Base-by-base conservation (phyloP, 1,284 basidiomycete genomes). In the Cutaneotrichosporon cyanovorans region DNA sequence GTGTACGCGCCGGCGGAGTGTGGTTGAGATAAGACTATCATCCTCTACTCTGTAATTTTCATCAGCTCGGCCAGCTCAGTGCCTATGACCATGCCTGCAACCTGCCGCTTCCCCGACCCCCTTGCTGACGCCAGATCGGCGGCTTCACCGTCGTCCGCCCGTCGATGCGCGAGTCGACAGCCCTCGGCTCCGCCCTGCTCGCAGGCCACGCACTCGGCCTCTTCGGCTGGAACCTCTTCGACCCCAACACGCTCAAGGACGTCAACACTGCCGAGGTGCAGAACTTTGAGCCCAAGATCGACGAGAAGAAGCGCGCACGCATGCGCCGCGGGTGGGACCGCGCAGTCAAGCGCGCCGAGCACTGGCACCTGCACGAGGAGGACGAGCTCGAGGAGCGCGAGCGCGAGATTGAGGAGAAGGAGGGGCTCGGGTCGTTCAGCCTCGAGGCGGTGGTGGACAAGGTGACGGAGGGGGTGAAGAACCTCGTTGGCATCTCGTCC, bases 151-250 rank as follows among this genome's bases (percentile, higher is more conserved):
- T 98, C 48, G 76, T 92, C 53, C 77, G 93, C 45, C 92, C 93
- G 14, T 84, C 89, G 63, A 98, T 98, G 93, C 77, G 92, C 67
- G 93, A 98, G 69, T 91, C 88, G 9, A 98, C 93, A 6, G 93
- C 95, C 5, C 76, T 98, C 33, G 93, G 93, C n/a, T 89, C 90
- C 9, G 95, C 95, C 16, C 75, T 98, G 34, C 80, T 96, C n/a
- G 93, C 95, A 14, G 95, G 87, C 14, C 80, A 86, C 34, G 91
- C 93, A 1, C 78, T 97, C 28, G 76, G 79, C 5, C 75, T 97
- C 22, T 93, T 87, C 61, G 93, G 91, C n/a, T 98, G 93, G 95
- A 83, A 97, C 68, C 72, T 97, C 46, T 77, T 74, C 51, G 79
- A 81, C 45, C 91, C 92, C 0, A 82, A 88, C 67, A 91, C 91